Evolutionary conservation across 306 rosid genomes (phyloP).

Genomic region (Inga leiocalycina): DNA sequence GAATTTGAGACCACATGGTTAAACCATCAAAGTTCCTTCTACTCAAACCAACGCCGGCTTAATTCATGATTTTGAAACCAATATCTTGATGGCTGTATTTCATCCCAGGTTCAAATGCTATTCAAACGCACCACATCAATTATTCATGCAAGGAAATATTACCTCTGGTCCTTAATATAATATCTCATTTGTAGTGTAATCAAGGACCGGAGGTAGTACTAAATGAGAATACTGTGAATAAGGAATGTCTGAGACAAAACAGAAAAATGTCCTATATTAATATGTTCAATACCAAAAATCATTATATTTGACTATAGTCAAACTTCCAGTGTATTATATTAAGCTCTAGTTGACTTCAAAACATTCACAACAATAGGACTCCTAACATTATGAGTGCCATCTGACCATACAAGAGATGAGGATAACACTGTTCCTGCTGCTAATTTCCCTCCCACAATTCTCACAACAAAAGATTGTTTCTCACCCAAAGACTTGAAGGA

Average conservation of each 20-base stretch:
- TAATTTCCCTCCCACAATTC: constrained; percentile 21
- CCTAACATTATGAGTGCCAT: constrained; percentile 37
- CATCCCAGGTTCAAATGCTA: too few species aligned
- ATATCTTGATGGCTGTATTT: too few species aligned
- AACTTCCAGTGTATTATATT: not conserved
- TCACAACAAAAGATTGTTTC: constrained; percentile 41
- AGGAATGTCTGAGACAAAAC: not conserved
- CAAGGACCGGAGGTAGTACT: too few species aligned
- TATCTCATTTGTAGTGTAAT: too few species aligned
- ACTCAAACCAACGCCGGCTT: too few species aligned
- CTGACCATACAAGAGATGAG: constrained; percentile 40
- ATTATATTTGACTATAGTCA: not conserved
- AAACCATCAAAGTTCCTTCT: too few species aligned
- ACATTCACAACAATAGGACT: constrained; percentile 34
- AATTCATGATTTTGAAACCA: too few species aligned
- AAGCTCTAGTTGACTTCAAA: not conserved
- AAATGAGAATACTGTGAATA: not conserved
- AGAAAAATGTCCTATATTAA: not conserved
- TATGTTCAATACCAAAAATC: not conserved
- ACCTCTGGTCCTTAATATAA: too few species aligned
- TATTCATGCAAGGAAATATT: too few species aligned
- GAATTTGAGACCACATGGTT: too few species aligned
- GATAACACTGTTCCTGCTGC: not conserved
- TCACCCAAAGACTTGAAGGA: constrained; percentile 40
- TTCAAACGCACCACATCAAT: too few species aligned